Evolutionary conservation across 257 asterid species (phyloP).

Genomic region (Forsythia viridissima): DNA sequence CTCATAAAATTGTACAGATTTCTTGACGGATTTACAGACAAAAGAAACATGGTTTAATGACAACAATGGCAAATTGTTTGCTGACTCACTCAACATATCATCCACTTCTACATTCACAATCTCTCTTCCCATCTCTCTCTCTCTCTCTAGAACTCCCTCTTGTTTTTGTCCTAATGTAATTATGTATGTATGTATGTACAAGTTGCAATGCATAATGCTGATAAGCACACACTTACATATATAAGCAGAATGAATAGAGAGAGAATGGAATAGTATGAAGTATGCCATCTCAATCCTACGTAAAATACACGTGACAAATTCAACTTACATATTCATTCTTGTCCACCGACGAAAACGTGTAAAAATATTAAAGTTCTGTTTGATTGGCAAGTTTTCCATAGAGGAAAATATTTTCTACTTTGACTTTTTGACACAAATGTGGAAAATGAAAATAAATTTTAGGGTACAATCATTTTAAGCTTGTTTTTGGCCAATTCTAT

Average conservation of each 20-base stretch:
- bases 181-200: neutral
- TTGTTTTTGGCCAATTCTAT: too few relatives aligned
- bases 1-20: conserved; percentile 21
- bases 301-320: too few relatives aligned
- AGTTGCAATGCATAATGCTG: neutral
- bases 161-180: neutral
- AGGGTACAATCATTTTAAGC: too few relatives aligned
- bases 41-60: conserved; percentile 31
- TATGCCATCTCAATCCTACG: too few relatives aligned
- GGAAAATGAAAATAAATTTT: too few relatives aligned
- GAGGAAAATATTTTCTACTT: too few relatives aligned
- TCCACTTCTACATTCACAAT: neutral
- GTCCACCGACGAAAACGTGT: neutral
- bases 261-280: too few relatives aligned
- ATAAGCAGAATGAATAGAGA: too few relatives aligned
- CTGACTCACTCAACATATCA: neutral
- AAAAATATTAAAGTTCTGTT: too few relatives aligned
- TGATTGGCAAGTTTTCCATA: too few relatives aligned
- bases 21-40: conserved; percentile 26
- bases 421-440: too few relatives aligned
- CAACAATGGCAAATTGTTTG: conserved; percentile 12
- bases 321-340: too few relatives aligned
- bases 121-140: conserved; percentile 12
- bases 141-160: neutral
- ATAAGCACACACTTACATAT: neutral